Evolutionary conservation across 768 basidiomycete genomes (phyloP), one percentile per base, ranked within the genome.

Genomic region (Ephemerocybe angulata): DNA sequence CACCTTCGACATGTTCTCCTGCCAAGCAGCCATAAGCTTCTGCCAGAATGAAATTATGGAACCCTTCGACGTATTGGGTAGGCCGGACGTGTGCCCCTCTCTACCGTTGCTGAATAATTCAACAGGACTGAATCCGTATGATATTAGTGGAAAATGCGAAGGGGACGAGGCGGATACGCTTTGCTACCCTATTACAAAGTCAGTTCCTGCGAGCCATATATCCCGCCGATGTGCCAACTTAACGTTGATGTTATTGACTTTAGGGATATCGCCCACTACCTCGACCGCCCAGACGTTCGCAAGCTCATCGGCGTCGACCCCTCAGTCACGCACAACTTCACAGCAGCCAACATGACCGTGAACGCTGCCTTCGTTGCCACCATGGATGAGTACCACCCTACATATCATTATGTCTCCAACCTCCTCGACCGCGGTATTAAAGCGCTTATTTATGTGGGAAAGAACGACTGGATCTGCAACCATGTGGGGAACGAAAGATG

Each of bases 391-490:
- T 62, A 65, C 29, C 74, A 75, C 31, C 73, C 78, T 42, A 74
- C 83, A 49, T 69, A 81, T 61, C 65, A 82, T 67, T 83, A 88
- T 66, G 76, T 88, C 56, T 76, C 81, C 2, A 79, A 76, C 0
- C 77, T 92, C 33, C 80, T 93, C 17, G 89, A 92, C 56, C 81
- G 87, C n/a, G 83, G 83, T 0, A 72, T 93, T 17, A 77, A 80
- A 2, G 79, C 86, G 24, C 76, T 93, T 30, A 81, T 87, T 52
- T 89, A 88, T 60, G 84, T 83, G 1, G 87, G 87, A 4, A 76
- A 76, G 24, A 83, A 85, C 56, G 87, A 88, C 60, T 88, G 82
- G 81, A 83, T 83, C 49, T 89, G 87, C 67, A 88, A 90, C 65
- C 86, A 83, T 77, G 70, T 88, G 24, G 86, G 85, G 5, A 92